phyloP scores from a whole-genome alignment of 768 basidiomycete species.

The Pisolithus microcarpus region DNA sequence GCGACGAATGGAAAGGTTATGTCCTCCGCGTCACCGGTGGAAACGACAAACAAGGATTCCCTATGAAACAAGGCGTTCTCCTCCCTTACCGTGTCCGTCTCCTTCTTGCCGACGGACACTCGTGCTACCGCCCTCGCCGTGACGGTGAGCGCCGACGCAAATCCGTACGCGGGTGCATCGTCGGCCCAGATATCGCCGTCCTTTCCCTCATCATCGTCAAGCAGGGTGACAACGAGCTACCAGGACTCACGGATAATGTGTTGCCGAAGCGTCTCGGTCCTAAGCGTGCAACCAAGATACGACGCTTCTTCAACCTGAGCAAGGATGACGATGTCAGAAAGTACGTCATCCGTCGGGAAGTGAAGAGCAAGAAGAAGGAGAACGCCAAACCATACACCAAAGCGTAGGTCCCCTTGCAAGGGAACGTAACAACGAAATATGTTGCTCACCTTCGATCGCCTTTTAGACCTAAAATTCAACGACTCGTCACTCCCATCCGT shows the following conservation, averaged over 20 bases:
- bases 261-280: conserved; percentile 95
- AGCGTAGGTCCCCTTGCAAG: conserved; percentile 57
- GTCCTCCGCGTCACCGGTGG: conserved; percentile 95
- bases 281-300: conserved; percentile 96
- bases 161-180: conserved; percentile 97
- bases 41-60: conserved; percentile 98
- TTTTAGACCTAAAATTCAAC: conserved; percentile 87
- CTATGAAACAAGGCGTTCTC: conserved; percentile 99
- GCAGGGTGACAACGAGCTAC: conserved; percentile 86
- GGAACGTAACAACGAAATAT: too few relatives aligned
- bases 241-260: conserved; percentile 86
- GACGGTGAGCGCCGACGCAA: conserved; percentile 97
- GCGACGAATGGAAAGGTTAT: conserved; percentile 97
- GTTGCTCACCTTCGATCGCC: conserved; percentile 2
- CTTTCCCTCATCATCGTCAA: conserved; percentile 92
- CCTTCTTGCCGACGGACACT: conserved; percentile 93
- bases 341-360: conserved; percentile 94
- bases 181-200: conserved; percentile 93
- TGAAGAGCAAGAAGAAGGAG: conserved; percentile 82
- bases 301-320: conserved; percentile 93
- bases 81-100: conserved; percentile 89
- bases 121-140: conserved; percentile 92
- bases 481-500: conserved; percentile 90
- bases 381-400: conserved; percentile 93
- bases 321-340: conserved; percentile 99